These are phyloP conservation scores for Cryptococcus sp. DNA, from an alignment of 1,284 basidiomycete species.

Conservation along the genomic window DNA sequence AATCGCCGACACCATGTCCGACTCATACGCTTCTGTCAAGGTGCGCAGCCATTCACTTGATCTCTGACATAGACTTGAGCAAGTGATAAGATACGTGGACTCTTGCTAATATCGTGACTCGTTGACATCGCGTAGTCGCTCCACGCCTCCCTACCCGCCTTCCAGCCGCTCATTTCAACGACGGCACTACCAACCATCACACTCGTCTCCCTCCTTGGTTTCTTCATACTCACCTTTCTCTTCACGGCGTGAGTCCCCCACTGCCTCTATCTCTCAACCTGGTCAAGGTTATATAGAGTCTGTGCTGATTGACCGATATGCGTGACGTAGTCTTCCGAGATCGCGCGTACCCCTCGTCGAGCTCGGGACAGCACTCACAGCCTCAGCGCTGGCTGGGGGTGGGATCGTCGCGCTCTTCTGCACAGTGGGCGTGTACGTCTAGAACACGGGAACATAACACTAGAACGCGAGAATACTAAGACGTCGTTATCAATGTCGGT, in stretches of 20 bases:
- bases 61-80: not conserved
- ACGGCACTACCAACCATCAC: slow-evolving; percentile 71
- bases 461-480: no score
- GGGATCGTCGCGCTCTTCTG: slow-evolving; percentile 86
- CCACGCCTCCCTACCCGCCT: slow-evolving; percentile 62
- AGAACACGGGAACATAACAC: no score
- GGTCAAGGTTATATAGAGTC: not conserved
- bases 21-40: slow-evolving; percentile 31
- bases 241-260: slow-evolving; percentile 81
- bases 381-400: slow-evolving; percentile 76
- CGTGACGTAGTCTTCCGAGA: slow-evolving; percentile 32
- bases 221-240: slow-evolving; percentile 81
- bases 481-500: no score
- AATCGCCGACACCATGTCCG: slow-evolving; percentile 17
- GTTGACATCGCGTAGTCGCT: slow-evolving; percentile 54
- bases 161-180: slow-evolving; percentile 68
- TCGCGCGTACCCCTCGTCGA: slow-evolving; percentile 63
- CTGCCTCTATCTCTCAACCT: not conserved
- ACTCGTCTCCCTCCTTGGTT: slow-evolving; percentile 67
- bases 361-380: slow-evolving; percentile 66
- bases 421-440: slow-evolving; percentile 82
- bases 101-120: not conserved
- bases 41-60: slow-evolving; percentile 10
- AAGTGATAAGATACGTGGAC: not conserved
- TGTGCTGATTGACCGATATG: not conserved